Conservation (phyloP, 2,329 filamentous ascomycete genomes). For the Chrysosporium keratinophilum region DNA sequence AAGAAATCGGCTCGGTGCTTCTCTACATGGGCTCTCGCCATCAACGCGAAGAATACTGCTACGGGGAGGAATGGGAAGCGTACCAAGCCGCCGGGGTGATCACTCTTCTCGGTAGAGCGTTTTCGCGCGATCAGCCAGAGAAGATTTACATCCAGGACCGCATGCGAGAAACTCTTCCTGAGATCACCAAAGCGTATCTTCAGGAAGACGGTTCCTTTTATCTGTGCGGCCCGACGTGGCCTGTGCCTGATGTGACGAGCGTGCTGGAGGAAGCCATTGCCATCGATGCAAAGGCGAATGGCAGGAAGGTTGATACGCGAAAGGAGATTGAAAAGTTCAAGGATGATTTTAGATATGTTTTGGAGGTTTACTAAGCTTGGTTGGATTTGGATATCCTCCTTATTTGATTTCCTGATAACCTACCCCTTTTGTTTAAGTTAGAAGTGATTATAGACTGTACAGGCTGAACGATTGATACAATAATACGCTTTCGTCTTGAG, state of each 20-base stretch:
- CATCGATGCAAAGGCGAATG: conserved; percentile 54
- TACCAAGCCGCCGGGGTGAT: conserved; percentile 93
- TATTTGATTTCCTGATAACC: too few relatives aligned
- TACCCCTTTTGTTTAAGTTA: too few relatives aligned
- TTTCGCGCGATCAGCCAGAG: conserved; percentile 90
- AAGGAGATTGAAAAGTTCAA: conserved; percentile 97
- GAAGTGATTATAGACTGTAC: too few relatives aligned
- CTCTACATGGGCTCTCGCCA: conserved; percentile 95
- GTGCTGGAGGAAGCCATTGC: conserved; percentile 89
- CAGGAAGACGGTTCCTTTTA: conserved; percentile 87
- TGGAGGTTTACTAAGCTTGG: conserved; percentile 74
- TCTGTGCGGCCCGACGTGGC: conserved; percentile 95
- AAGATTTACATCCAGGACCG: conserved; percentile 99
- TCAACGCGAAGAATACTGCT: conserved; percentile 96
- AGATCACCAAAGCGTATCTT: conserved; percentile 80
- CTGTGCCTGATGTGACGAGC: conserved; percentile 88
- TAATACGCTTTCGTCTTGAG: too few relatives aligned
- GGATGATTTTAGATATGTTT: conserved; percentile 85
- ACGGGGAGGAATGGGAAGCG: conserved; percentile 98
- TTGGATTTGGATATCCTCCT: not conserved
- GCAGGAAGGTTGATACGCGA: conserved; percentile 69
- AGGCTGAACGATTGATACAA: too few relatives aligned
- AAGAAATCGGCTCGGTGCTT: conserved; percentile 84
- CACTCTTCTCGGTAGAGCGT: conserved; percentile 83
- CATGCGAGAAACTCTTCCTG: conserved; percentile 76